Evolutionary conservation across 1,284 basidiomycete species (phyloP).

Genomic region (Schizophyllum amplum): DNA sequence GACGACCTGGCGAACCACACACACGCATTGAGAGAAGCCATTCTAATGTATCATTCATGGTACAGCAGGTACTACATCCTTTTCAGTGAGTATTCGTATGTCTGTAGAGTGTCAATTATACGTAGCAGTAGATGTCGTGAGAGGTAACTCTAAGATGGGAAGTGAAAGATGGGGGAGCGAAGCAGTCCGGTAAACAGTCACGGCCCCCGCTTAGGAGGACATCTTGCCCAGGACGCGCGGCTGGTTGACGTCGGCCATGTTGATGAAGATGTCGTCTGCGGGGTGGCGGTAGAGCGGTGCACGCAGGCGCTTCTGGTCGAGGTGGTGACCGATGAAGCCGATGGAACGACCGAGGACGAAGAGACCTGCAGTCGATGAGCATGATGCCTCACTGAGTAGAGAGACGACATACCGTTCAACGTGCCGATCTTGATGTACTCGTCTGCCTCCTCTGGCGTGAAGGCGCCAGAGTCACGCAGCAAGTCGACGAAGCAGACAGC

Average conservation of each 20-base stretch:
- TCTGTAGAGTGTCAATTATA: background rate
- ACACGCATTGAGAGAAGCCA: background rate
- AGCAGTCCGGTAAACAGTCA: background rate
- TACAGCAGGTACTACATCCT: background rate
- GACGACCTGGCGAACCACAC: too few species aligned
- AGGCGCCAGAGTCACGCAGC: slow-evolving; percentile 87
- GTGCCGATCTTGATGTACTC: slow-evolving; percentile 82
- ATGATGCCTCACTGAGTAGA: slow-evolving; percentile 13
- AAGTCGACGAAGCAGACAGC: slow-evolving; percentile 98
- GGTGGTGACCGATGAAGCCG: slow-evolving; percentile 93
- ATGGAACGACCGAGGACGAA: slow-evolving; percentile 97
- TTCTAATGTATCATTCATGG: background rate
- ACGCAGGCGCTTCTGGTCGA: slow-evolving; percentile 92
- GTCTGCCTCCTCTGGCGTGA: slow-evolving; percentile 92
- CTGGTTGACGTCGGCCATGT: slow-evolving; percentile 76
- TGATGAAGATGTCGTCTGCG: slow-evolving; percentile 81
- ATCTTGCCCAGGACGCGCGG: slow-evolving; percentile 58
- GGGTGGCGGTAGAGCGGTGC: slow-evolving; percentile 91
- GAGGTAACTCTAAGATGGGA: background rate
- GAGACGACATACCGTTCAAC: background rate
- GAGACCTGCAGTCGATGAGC: too few species aligned
- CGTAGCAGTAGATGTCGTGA: background rate
- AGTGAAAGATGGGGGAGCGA: background rate
- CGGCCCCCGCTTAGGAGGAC: background rate
- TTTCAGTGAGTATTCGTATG: background rate